Percentiles rank a stretch among this genome's conserved stretches.
These are phyloP conservation scores for Voacanga thouarsii DNA, from an alignment of 257 asterid genomes.

Conservation along the genomic window DNA sequence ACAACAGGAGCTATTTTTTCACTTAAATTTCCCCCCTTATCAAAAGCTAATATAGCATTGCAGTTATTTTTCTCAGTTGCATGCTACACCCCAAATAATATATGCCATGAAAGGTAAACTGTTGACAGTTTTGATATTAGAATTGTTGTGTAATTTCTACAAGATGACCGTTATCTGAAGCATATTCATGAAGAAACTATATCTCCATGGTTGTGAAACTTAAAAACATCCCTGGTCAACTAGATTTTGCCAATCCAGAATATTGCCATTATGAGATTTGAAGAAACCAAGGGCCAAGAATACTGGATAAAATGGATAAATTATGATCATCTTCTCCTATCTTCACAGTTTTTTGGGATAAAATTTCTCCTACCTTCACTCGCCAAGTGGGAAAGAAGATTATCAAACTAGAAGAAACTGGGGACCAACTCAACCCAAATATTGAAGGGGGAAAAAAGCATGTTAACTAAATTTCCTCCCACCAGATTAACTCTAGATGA, in stretches of 20 bases:
- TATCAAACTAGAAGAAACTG: not conserved
- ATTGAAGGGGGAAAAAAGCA: not conserved
- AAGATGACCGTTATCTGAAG: not conserved
- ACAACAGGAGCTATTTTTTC: not conserved
- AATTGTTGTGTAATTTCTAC: not conserved
- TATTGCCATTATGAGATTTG: not conserved
- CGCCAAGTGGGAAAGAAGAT: not conserved
- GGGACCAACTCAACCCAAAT: not conserved
- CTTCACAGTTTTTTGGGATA: not conserved
- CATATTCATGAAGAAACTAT: not conserved
- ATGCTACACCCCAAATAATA: not conserved
- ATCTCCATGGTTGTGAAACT: not conserved
- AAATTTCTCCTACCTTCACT: not conserved
- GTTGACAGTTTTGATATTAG: not conserved
- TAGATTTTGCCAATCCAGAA: not conserved
- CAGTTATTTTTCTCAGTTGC: not conserved
- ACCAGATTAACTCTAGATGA: not conserved
- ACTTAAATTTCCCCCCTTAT: not conserved
- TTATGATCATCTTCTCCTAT: not conserved
- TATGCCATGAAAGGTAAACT: not conserved
- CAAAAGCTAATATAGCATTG: not conserved
- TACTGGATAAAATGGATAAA: too few species aligned
- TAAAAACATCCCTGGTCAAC: not conserved
- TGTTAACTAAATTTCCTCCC: not conserved
- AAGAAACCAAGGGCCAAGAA: not conserved